Conservation (phyloP, 1,139 yeast species). For the Lodderomyces theae region DNA sequence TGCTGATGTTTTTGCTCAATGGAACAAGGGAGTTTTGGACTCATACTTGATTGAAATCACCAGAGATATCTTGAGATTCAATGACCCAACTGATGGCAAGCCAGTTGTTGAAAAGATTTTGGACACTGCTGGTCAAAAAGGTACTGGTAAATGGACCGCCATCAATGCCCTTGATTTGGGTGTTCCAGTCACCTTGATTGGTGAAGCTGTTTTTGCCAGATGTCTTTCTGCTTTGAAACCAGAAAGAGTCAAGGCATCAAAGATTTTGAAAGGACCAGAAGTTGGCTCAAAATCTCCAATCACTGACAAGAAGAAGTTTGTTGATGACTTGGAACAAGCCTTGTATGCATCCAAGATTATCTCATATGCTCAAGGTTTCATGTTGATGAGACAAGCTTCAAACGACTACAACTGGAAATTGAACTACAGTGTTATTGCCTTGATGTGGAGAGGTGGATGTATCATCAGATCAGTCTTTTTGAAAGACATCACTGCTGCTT, state of each 20-base stretch:
- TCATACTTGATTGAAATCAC: conserved; percentile 97
- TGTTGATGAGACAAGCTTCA: conserved; percentile 98
- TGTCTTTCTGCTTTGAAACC: conserved; percentile 89
- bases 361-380: conserved; percentile 98
- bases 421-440: conserved; percentile 97
- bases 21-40: conserved; percentile 98
- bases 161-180: conserved; percentile 96
- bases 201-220: conserved; percentile 98
- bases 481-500: conserved; percentile 95
- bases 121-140: conserved; percentile 98
- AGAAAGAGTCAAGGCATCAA: conserved; percentile 87
- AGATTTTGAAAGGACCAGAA: conserved; percentile 73
- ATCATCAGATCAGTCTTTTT: conserved; percentile 98
- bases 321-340: conserved; percentile 96
- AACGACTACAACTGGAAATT: conserved; percentile 95
- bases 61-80: conserved; percentile 85
- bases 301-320: conserved; percentile 59
- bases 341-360: conserved; percentile 97
- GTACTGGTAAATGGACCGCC: conserved; percentile 99
- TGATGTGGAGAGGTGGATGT: conserved; percentile 99
- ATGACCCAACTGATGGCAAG: conserved; percentile 82
- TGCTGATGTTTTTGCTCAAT: conserved; percentile 84
- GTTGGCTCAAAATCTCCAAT: conserved; percentile 51
- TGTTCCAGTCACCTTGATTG: conserved; percentile 96
- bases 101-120: conserved; percentile 95